phyloP scores from a whole-genome alignment of 108 stramenopile genomes.

The Skeletonema tropicum region DNA sequence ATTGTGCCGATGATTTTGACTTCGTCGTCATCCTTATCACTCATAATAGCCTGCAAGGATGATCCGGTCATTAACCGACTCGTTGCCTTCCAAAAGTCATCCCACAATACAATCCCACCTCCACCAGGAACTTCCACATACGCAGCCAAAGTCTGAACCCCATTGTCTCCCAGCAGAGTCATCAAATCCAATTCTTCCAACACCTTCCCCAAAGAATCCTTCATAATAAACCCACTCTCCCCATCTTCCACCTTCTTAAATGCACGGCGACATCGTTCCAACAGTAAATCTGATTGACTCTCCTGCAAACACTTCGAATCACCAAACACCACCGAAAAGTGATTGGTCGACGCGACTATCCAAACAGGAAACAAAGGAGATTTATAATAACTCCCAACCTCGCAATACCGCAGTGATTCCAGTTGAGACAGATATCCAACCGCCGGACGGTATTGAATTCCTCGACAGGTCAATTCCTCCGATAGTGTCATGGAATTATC shows the following conservation, averaged over 20 bases:
- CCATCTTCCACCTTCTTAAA: constrained; percentile 72
- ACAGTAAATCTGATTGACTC: constrained; percentile 63
- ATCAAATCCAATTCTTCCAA: constrained; percentile 58
- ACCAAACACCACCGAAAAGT: constrained; percentile 88
- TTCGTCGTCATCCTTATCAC: constrained; percentile 3
- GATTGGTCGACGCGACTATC: constrained; percentile 81
- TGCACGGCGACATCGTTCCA: constrained; percentile 80
- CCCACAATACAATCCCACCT: constrained; percentile 84
- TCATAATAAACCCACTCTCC: constrained; percentile 75
- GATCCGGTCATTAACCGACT: constrained; percentile 69
- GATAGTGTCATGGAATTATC: constrained; percentile 74
- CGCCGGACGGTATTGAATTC: constrained; percentile 69
- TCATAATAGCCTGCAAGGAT: constrained; percentile 57
- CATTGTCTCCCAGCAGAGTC: constrained; percentile 45
- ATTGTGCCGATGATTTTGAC: constrained; percentile 5
- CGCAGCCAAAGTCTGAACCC: constrained; percentile 59
- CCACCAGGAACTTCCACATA: constrained; percentile 63
- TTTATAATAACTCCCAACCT: constrained; percentile 87
- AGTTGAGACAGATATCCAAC: constrained; percentile 87
- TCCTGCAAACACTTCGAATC: constrained; percentile 62
- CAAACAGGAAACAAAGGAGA: constrained; percentile 81
- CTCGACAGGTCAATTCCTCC: constrained; percentile 75
- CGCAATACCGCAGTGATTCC: constrained; percentile 76
- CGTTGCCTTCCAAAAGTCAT: constrained; percentile 73
- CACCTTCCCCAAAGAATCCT: constrained; percentile 50